Base-by-base conservation (phyloP, 257 asterid genomes). In the Ocimum tenuiflorum region DNA sequence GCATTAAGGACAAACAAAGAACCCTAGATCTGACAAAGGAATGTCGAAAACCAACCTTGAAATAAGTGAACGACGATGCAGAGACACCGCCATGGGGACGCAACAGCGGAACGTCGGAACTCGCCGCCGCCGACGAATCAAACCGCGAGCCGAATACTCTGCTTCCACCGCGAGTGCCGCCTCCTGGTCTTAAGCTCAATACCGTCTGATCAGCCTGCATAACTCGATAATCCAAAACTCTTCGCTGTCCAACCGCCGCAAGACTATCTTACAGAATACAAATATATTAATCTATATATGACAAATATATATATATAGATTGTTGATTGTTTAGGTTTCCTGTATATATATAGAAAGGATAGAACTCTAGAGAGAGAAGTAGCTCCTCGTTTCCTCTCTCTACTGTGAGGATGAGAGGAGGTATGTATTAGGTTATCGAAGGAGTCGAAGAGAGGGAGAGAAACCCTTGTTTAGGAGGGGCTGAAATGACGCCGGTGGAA, bases 111-210 rank as follows among this genome's bases (percentile, higher is more conserved):
- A 75, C 82, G 81, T 82, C 88, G 59, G 84, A 78, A 78, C 60
- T 73, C 42, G 38, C 52, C 22, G 82, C 66, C 51, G 81, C 71
- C 46, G 78, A 39, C 19, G 85, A 68, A 58, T 80, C 85, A 29
- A 78, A 79, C 63, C 86, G 86, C 22, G 81, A 66, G 65, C 81
- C 86, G 66, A 80, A 76, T 51, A 80, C 73, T 70, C 88, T 78
- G 77, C 76, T 71, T 23, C 83, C 86, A 22, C 88, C 78, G 75
- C 88, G 86, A 77, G 52, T 75, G 73, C 88, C 91, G 38, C 87
- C 91, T 65, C 88, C 88, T 65, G 88, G 91, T 80, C 91, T 80
- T 81, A 85, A 82, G 78, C 85, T 85, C 80, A 85, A 73, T 41
- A 71, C 87, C 67, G 85, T 76, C 63, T 78, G 83, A 85, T 85